Percentiles rank a stretch among this genome's conserved stretches.
phyloP scores from a whole-genome alignment of 768 basidiomycete genomes.

The Lactarius psammicola region DNA sequence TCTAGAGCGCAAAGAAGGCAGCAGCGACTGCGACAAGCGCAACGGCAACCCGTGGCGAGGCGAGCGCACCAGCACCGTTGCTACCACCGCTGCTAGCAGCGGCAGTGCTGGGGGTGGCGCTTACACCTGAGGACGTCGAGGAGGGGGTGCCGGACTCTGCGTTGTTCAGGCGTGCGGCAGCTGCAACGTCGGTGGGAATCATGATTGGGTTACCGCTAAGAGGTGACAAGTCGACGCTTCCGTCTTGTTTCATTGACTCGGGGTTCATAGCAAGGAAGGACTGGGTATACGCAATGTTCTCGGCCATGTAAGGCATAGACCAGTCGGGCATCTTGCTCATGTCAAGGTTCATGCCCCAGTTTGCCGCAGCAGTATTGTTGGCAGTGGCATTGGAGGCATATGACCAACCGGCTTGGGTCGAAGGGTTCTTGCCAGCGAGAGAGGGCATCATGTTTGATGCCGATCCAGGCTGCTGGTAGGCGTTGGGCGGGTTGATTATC shows the following conservation, averaged over 20 bases:
- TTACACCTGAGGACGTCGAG: conserved; percentile 26
- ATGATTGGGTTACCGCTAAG: conserved; percentile 48
- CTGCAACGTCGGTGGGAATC: conserved; percentile 58
- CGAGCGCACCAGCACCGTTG: conserved; percentile 48
- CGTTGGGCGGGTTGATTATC: conserved; percentile 66
- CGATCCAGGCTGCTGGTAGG: conserved; percentile 44
- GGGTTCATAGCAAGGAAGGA: conserved; percentile 48
- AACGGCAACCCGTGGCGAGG: conserved; percentile 50
- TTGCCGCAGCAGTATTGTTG: conserved; percentile 47
- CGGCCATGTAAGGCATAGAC: conserved; percentile 48
- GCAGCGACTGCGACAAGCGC: conserved; percentile 52
- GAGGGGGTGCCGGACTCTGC: conserved; percentile 36
- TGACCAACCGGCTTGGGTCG: conserved; percentile 53
- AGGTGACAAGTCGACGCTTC: conserved; percentile 49
- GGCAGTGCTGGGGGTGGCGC: conserved; percentile 26
- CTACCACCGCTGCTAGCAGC: conserved; percentile 29
- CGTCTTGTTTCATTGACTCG: conserved; percentile 50
- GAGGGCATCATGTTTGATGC: conserved; percentile 53
- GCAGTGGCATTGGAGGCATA: conserved; percentile 50
- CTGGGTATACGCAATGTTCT: conserved; percentile 57
- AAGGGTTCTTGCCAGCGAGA: conserved; percentile 42
- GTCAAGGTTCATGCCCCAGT: conserved; percentile 66
- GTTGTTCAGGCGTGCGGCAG: conserved; percentile 38
- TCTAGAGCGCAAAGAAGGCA: conserved; percentile 43
- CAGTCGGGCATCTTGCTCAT: conserved; percentile 52